These are phyloP conservation scores for Ceratobasidium sp. DNA, from an alignment of 1,284 basidiomycete species.

Conservation along the genomic window DNA sequence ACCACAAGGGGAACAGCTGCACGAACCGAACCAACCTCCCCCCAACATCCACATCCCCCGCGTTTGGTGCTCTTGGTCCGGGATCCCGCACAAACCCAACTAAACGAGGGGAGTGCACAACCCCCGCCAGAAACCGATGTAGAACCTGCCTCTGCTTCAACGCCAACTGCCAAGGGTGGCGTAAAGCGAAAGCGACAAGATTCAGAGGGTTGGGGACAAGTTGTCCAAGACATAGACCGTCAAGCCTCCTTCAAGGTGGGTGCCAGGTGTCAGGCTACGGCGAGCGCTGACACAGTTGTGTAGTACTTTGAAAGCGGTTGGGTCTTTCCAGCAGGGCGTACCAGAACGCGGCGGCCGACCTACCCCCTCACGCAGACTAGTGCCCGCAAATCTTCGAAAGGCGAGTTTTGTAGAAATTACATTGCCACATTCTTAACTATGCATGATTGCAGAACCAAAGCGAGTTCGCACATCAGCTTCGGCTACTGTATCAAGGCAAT, in stretches of 20 bases:
- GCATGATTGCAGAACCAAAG: slow-evolving; percentile 12
- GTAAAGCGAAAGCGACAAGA: slow-evolving; percentile 55
- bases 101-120: neutral
- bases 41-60: slow-evolving; percentile 56
- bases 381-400: slow-evolving; percentile 10
- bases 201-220: slow-evolving; percentile 57
- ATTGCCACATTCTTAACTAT: neutral
- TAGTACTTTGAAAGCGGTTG: slow-evolving; percentile 20
- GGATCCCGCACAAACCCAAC: slow-evolving; percentile 46
- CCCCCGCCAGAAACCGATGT: slow-evolving; percentile 54
- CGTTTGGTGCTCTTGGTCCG: slow-evolving; percentile 65
- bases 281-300: neutral
- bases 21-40: slow-evolving; percentile 47
- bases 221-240: neutral
- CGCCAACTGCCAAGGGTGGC: slow-evolving; percentile 41
- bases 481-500: slow-evolving; percentile 4
- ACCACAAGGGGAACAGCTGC: slow-evolving; percentile 42
- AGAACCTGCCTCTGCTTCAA: slow-evolving; percentile 53
- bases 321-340: slow-evolving; percentile 12
- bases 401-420: neutral
- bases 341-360: slow-evolving; percentile 9
- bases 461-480: slow-evolving; percentile 12
- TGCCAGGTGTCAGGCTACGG: slow-evolving; percentile 13
- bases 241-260: slow-evolving; percentile 30
- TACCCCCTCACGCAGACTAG: slow-evolving; percentile 1